A percentile compares a stretch with the other conserved stretches of the same genome.
phyloP scores from a whole-genome alignment of 1,139 yeast species.

The Blastobotrys ciferrii region DNA sequence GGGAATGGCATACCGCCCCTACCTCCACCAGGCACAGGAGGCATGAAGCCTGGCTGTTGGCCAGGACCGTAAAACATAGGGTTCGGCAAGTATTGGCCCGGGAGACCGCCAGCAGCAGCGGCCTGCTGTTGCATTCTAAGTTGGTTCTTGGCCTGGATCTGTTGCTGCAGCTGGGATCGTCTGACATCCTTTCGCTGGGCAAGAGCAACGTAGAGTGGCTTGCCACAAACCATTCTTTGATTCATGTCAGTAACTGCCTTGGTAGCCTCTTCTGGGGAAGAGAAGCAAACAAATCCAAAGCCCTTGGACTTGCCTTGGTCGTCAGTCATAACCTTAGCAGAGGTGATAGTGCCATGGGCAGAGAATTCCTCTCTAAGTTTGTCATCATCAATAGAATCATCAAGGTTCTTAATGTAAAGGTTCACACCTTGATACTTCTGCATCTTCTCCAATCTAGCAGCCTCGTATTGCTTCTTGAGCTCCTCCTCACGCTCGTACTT shows the following conservation, averaged over 20 bases:
- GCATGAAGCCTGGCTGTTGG: conserved; percentile 76
- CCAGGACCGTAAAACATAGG: conserved; percentile 86
- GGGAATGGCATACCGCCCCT: conserved; percentile 75
- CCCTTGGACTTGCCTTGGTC: conserved; percentile 96
- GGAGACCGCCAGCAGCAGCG: conserved; percentile 73
- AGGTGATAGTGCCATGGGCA: conserved; percentile 91
- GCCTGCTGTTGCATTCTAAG: conserved; percentile 94
- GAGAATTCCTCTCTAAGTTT: conserved; percentile 88
- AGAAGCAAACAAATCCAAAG: conserved; percentile 97
- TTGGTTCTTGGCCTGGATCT: conserved; percentile 97
- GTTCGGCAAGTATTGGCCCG: conserved; percentile 87
- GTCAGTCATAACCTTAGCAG: conserved; percentile 95
- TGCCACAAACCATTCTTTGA: conserved; percentile 92
- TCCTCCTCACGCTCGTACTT: conserved; percentile 97
- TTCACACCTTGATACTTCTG: conserved; percentile 97
- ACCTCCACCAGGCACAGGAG: conserved; percentile 73
- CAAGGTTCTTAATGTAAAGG: conserved; percentile 94
- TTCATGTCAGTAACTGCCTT: conserved; percentile 98
- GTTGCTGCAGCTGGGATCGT: conserved; percentile 96
- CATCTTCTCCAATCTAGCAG: conserved; percentile 86
- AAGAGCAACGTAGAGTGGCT: conserved; percentile 97
- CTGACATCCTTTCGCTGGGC: conserved; percentile 99
- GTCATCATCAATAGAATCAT: conserved; percentile 89
- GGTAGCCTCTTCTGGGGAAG: conserved; percentile 98
- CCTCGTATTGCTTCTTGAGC: conserved; percentile 92